phyloP scores from a whole-genome alignment of 2,329 filamentous ascomycete species.

The Ophiostoma novo-ulmi region DNA sequence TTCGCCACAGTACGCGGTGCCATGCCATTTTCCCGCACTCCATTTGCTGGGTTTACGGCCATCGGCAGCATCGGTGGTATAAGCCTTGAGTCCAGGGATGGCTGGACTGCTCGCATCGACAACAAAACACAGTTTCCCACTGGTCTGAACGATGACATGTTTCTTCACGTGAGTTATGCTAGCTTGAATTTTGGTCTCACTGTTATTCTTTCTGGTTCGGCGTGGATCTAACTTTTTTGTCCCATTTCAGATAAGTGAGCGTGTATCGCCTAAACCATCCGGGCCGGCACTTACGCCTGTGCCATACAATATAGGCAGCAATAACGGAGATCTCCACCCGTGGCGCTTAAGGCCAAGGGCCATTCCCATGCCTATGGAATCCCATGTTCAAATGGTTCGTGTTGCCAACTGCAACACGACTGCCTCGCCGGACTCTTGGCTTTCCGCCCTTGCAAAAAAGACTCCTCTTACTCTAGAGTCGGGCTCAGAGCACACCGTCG shows the following conservation, averaged over 20 bases:
- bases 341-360: conserved; percentile 38
- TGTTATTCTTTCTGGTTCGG: neutral
- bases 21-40: conserved; percentile 34
- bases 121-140: conserved; percentile 31
- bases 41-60: conserved; percentile 32
- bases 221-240: neutral
- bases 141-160: conserved; percentile 37
- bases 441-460: neutral
- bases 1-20: conserved; percentile 30
- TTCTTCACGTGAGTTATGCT: conserved; percentile 36
- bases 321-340: conserved; percentile 38
- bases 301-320: conserved; percentile 33
- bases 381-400: conserved; percentile 25
- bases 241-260: conserved; percentile 30
- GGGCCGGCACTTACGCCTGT: conserved; percentile 25
- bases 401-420: conserved; percentile 30
- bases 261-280: conserved; percentile 18
- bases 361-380: conserved; percentile 37
- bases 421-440: conserved; percentile 17
- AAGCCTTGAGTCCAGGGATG: conserved; percentile 22
- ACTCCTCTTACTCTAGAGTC: neutral
- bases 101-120: conserved; percentile 31
- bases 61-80: conserved; percentile 27
- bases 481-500: conserved; percentile 28
- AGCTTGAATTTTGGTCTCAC: neutral